Conservation (phyloP, 1,139 yeast species). For the Insectozyma bohioensis region DNA sequence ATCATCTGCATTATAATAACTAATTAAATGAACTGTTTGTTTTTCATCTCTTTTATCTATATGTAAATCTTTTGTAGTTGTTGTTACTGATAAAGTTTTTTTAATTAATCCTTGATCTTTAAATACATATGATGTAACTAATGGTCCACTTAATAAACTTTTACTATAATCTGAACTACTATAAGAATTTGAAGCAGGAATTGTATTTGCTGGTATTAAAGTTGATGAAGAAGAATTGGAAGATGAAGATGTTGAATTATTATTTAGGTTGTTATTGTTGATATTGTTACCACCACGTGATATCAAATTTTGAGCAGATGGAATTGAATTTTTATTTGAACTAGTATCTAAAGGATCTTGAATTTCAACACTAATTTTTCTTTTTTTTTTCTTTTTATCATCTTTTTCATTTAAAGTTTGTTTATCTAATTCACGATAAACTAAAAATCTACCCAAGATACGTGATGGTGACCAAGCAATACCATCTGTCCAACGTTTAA, state of each 20-base stretch:
- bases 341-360: constrained; percentile 9
- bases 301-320: constrained; percentile 19
- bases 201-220: constrained; percentile 10
- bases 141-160: constrained; percentile 46
- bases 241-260: constrained; percentile 1
- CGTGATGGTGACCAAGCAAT: constrained; percentile 90
- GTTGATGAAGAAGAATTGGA: constrained; percentile 1
- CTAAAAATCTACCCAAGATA: constrained; percentile 77
- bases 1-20: constrained; percentile 76
- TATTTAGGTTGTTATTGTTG: constrained; percentile 1
- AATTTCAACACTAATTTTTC: constrained; percentile 20
- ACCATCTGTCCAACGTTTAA: constrained; percentile 94
- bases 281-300: constrained; percentile 1
- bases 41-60: constrained; percentile 27
- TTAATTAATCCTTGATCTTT: constrained; percentile 78
- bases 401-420: constrained; percentile 39
- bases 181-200: constrained; percentile 15
- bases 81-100: constrained; percentile 69
- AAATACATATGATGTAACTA: constrained; percentile 62
- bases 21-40: constrained; percentile 69
- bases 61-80: constrained; percentile 36
- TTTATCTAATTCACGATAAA: constrained; percentile 76
- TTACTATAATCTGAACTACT: constrained; percentile 12
- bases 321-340: constrained; percentile 10
- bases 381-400: constrained; percentile 30